Evolutionary conservation across 164 flowering plant genomes (phyloP), one percentile per base, ranked within the genome.

Genomic region (Akebia trifoliata): DNA sequence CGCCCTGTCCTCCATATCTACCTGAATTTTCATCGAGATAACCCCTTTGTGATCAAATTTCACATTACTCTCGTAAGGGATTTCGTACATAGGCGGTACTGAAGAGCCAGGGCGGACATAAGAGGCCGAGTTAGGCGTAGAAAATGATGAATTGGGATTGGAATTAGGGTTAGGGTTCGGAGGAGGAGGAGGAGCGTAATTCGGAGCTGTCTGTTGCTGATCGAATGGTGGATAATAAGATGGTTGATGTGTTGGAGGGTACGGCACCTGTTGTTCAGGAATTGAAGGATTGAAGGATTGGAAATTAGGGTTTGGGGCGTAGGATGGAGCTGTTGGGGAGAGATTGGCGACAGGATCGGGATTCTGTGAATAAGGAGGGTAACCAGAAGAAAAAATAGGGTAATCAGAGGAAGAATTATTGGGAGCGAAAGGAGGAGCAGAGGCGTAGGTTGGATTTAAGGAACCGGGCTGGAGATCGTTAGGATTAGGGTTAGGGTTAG

Each of bases 401-500:
- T 64, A 74, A 74, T 81, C 80, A 65, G 84, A 60, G 24, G 80
- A 49, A 45, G 73, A 18, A 73, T 72, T 78, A 35, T 66, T 51
- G 68, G 81, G 50, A 56, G 70, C 20, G 74, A 72, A 82, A 2
- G 92, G 97, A 15, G 97, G 97, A 0, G 96, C 96, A 2, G 93
- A 88, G 7, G 96, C 93, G 83, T 72, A 85, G 5, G 83, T 17
- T n/a, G 68, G 34, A 3, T 72, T 70, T 5, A 24, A 18, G 21
- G 63, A 46, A 61, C 32, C 52, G 51, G 65, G 64, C 8, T 24
- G 65, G 54, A 30, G 39, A 54, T 61, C 50, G 45, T 38, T 61
- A 46, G 56, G 74, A 37, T 36, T 61, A 73, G 64, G 52, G 73
- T 73, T 60, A 75, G 76, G 50, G 50, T 22, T 59, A 38, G 71